These are phyloP conservation scores for Herpotrichia juniperi DNA, from an alignment of 2,329 filamentous ascomycete species.

Conservation along the genomic window DNA sequence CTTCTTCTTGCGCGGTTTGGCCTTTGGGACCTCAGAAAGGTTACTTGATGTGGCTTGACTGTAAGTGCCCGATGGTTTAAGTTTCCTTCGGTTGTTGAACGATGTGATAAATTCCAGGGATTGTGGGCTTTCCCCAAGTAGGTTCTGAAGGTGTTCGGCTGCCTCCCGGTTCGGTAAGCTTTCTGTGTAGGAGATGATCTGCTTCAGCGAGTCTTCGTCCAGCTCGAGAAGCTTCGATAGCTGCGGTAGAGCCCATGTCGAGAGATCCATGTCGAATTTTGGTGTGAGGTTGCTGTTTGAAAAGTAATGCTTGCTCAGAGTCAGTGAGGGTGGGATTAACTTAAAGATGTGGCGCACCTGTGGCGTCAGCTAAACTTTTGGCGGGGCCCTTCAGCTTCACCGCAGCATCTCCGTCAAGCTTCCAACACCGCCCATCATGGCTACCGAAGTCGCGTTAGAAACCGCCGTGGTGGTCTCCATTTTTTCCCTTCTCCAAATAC, in stretches of 20 bases:
- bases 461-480: conserved; percentile 74
- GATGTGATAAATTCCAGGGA: conserved; percentile 73
- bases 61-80: conserved; percentile 32
- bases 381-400: neutral
- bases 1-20: conserved; percentile 50
- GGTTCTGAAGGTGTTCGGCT: conserved; percentile 82
- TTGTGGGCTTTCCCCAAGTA: conserved; percentile 84
- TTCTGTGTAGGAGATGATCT: conserved; percentile 81
- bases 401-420: neutral
- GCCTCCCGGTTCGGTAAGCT: conserved; percentile 78
- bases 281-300: neutral
- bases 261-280: conserved; percentile 44
- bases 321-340: neutral
- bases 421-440: conserved; percentile 25
- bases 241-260: conserved; percentile 68
- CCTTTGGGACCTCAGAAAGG: conserved; percentile 37
- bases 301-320: no score
- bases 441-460: conserved; percentile 77
- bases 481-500: neutral
- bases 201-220: conserved; percentile 81
- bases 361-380: conserved; percentile 1
- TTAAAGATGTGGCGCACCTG: neutral
- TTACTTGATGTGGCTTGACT: conserved; percentile 22
- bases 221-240: conserved; percentile 82
- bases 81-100: conserved; percentile 71